Percentiles rank a stretch among this genome's conserved stretches.
These are phyloP conservation scores for Kwoniella shandongensis DNA, from an alignment of 768 basidiomycete genomes.

Conservation along the genomic window DNA sequence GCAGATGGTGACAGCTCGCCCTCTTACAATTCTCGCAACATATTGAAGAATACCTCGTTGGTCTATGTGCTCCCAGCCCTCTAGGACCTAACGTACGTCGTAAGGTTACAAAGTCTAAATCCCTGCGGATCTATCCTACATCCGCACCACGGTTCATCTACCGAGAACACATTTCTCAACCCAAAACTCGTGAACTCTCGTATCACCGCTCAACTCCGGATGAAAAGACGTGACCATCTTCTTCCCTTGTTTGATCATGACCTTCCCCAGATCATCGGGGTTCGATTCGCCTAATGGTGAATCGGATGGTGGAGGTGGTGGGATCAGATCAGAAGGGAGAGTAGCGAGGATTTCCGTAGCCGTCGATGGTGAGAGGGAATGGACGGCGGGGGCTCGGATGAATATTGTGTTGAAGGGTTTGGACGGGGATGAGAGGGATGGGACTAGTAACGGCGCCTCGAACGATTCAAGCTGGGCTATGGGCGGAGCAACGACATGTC, in stretches of 20 bases:
- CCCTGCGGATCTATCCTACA: no score
- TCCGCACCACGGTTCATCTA: conserved; percentile 1
- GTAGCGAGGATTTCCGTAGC: conserved; percentile 64
- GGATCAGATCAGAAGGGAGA: conserved; percentile 62
- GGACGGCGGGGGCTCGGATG: conserved; percentile 76
- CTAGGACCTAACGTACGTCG: no score
- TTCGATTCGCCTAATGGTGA: conserved; percentile 55
- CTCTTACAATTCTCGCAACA: no score
- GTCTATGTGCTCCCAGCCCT: no score
- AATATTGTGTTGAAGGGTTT: conserved; percentile 78
- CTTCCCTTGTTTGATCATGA: conserved; percentile 79
- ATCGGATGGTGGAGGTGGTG: conserved; percentile 49
- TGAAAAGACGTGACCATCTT: conserved; percentile 90
- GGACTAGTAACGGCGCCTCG: conserved; percentile 70
- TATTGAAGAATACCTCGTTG: no score
- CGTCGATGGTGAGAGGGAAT: conserved; percentile 41
- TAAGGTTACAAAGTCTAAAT: no score
- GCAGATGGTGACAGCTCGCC: no score
- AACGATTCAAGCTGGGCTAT: conserved; percentile 79
- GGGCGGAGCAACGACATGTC: neutral
- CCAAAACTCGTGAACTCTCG: conserved; percentile 90
- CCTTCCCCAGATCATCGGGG: conserved; percentile 62
- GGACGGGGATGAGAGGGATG: conserved; percentile 63
- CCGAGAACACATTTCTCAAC: conserved; percentile 67
- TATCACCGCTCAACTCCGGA: conserved; percentile 84